Evolutionary conservation across 257 asterid species (phyloP), one percentile per base, ranked within the genome.

Genomic region (Avicennia marina): DNA sequence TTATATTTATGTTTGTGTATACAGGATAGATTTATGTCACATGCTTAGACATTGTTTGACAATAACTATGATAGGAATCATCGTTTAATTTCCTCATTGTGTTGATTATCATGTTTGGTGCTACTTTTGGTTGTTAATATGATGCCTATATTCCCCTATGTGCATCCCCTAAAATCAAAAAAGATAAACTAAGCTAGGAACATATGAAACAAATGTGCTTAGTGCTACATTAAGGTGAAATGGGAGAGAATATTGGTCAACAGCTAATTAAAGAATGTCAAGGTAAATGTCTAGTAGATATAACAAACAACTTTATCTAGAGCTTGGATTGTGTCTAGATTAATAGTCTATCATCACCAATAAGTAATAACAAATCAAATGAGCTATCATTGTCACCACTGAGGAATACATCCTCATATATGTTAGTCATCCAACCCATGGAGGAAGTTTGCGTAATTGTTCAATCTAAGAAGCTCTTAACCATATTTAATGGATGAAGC

Each of bases 241-340:
- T 46, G 94, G 70, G 63, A 89, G 79, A 59, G 95, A 80, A 60
- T 64, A 72, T 20, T 70, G 78, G 68, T 88, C 95, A 67, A 60
- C 47, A 50, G 83, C 97, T 83, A 91, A 69, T 58, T 78, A 79
- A 77, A 88, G 97, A 73, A 65, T 72, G 70, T 91, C 98, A 65
- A 91, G 84, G 79, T 88, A 91, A 50, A 84, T 72, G 53, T 89
- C 98, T 79, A 93, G 84, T 70, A 93, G 82, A 77, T 80, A 75
- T 69, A 78, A 76, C 83, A 93, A 79, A 93, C 76, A 63, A 84
- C 86, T 77, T 86, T 89, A 65, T 93, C 97, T 10, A 93, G 76
- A 11, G 90, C 87, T 55, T 69, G 86, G 44, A 78, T 65, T 58
- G 87, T 75, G 65, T 80, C 81, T 49, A 82, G 82, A 62, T 75